A percentile compares a stretch with the other conserved stretches of the same genome.
phyloP scores from a whole-genome alignment of 208 protist species.

The Crithidia bombi region DNA sequence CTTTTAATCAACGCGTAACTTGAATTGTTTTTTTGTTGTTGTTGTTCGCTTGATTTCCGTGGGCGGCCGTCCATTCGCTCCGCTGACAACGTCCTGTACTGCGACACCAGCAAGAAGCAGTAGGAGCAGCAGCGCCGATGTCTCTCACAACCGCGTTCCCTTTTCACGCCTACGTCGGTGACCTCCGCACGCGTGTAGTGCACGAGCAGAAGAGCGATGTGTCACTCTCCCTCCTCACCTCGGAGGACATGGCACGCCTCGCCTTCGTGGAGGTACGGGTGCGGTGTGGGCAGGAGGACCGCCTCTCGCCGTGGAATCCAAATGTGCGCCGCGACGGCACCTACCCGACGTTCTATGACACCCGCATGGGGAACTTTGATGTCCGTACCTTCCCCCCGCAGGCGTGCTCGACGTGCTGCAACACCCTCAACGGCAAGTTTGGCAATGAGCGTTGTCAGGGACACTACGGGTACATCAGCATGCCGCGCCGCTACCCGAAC shows the following conservation, averaged over 20 bases:
- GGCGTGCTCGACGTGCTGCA: constrained; percentile 81
- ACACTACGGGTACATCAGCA: constrained; percentile 88
- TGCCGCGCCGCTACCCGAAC: constrained; percentile 77
- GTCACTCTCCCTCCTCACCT: constrained; percentile 81
- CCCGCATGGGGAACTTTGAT: constrained; percentile 92
- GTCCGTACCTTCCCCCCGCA: constrained; percentile 74
- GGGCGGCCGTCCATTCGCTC: too few species aligned
- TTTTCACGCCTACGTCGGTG: constrained; percentile 83
- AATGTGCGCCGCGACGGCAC: constrained; percentile 39
- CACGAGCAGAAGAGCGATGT: constrained; percentile 68
- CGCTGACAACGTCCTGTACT: too few species aligned
- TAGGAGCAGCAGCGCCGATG: too few species aligned
- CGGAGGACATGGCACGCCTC: constrained; percentile 82
- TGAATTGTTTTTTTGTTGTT: background rate
- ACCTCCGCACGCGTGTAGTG: constrained; percentile 79
- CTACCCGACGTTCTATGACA: constrained; percentile 83
- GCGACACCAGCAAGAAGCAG: background rate
- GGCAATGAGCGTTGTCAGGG: constrained; percentile 90
- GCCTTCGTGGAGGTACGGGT: constrained; percentile 83
- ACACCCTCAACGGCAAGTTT: constrained; percentile 49
- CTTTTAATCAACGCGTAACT: background rate
- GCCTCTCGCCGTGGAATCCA: constrained; percentile 34
- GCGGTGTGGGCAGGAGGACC: constrained; percentile 72
- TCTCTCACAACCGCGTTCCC: constrained; percentile 88
- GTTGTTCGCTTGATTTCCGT: too few species aligned